Conservation (phyloP, 495 filamentous ascomycete genomes). For the Sabuloglossum arenarium region DNA sequence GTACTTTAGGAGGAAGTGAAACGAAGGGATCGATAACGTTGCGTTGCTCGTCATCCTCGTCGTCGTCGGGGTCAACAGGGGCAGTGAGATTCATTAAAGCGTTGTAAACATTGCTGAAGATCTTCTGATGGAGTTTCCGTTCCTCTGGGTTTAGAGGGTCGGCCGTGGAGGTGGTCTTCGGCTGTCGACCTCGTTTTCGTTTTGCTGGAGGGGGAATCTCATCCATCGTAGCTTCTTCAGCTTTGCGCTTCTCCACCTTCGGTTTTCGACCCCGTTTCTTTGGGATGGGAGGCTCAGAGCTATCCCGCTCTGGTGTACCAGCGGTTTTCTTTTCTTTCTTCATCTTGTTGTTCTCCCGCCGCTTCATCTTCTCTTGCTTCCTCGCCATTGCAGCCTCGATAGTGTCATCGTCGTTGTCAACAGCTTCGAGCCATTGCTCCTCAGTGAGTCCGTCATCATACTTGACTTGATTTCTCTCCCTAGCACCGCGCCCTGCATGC, state of each 20-base stretch:
- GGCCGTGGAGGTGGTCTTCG: slow-evolving; percentile 8
- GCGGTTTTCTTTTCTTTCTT: slow-evolving; percentile 27
- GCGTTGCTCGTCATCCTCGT: slow-evolving; percentile 36
- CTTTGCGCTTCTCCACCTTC: slow-evolving; percentile 61
- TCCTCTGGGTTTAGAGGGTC: slow-evolving; percentile 26
- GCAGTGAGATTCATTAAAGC: slow-evolving; percentile 48
- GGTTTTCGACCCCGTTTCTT: slow-evolving; percentile 68
- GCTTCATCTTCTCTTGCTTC: slow-evolving; percentile 66
- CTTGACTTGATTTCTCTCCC: slow-evolving; percentile 79
- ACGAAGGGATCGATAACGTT: slow-evolving; percentile 82
- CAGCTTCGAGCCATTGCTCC: slow-evolving; percentile 87
- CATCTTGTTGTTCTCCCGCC: slow-evolving; percentile 52
- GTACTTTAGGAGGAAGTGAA: slow-evolving; percentile 65
- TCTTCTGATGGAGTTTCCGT: slow-evolving; percentile 46
- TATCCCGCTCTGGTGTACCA: slow-evolving; percentile 53
- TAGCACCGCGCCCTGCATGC: slow-evolving; percentile 67
- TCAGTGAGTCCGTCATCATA: slow-evolving; percentile 97
- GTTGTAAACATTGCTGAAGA: slow-evolving; percentile 54
- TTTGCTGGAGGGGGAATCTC: slow-evolving; percentile 52
- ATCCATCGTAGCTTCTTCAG: slow-evolving; percentile 48
- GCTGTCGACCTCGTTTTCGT: slow-evolving; percentile 55
- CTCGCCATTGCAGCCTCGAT: slow-evolving; percentile 84
- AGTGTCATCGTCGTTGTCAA: slow-evolving; percentile 86
- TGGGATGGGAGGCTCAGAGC: slow-evolving; percentile 44
- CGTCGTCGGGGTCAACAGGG: slow-evolving; percentile 32